These are phyloP conservation scores for Wallacemonas sp. DNA, from an alignment of 208 protist species.

Conservation along the genomic window DNA sequence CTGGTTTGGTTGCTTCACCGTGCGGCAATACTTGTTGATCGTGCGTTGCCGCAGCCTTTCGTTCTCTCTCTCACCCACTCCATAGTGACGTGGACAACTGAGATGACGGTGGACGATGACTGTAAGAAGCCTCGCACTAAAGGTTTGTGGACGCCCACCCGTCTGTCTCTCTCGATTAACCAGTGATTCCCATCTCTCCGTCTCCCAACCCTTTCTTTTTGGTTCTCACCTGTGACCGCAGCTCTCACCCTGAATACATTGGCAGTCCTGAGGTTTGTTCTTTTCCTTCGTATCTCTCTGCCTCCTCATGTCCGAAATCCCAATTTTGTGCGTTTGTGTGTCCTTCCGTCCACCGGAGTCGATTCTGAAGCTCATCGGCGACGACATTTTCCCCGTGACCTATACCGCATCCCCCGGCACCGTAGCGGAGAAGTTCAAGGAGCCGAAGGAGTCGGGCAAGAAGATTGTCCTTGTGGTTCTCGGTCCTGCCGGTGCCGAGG, in stretches of 20 bases:
- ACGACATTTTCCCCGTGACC: constrained; percentile 25
- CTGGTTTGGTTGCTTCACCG: too few relatives aligned
- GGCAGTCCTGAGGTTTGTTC: too few relatives aligned
- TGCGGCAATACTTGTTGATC: too few relatives aligned
- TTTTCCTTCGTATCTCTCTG: background rate
- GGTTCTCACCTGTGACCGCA: background rate
- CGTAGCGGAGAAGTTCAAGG: constrained; percentile 15
- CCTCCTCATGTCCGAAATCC: constrained; percentile 8
- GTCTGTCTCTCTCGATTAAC: too few relatives aligned
- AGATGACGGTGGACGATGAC: too few relatives aligned
- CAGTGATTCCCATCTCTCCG: too few relatives aligned
- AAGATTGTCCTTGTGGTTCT: constrained; percentile 42
- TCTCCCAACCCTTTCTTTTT: background rate
- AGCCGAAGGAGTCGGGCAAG: constrained; percentile 33
- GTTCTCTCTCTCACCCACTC: too few relatives aligned
- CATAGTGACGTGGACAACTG: too few relatives aligned
- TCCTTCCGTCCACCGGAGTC: constrained; percentile 20
- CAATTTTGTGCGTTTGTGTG: constrained; percentile 25
- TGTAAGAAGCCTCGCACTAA: too few relatives aligned
- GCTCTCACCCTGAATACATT: too few relatives aligned
- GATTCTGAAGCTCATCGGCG: constrained; percentile 16
- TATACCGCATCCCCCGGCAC: constrained; percentile 10
- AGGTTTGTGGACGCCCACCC: too few relatives aligned
- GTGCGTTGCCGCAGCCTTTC: too few relatives aligned
- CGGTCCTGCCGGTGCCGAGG: constrained; percentile 31